These are phyloP conservation scores for Diaporthe sp. DNA, from an alignment of 2,329 filamentous ascomycete species.

Conservation along the genomic window DNA sequence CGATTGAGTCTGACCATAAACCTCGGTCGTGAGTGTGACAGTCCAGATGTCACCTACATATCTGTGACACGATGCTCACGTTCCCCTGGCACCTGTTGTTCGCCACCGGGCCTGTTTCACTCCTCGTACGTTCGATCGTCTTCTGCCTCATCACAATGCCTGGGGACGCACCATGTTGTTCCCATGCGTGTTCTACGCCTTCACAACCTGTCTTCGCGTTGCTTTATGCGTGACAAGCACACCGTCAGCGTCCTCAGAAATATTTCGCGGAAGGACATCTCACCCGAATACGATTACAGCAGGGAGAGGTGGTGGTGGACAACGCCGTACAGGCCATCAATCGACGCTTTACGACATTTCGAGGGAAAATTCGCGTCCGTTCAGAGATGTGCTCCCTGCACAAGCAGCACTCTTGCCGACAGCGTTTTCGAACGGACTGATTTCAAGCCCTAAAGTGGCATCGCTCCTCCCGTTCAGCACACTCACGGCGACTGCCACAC, in stretches of 20 bases:
- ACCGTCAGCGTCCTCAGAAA: not conserved
- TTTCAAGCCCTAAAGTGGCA: not conserved
- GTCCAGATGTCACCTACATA: not conserved
- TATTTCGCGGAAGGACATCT: not conserved
- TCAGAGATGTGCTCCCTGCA: not conserved
- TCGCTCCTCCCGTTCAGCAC: not conserved
- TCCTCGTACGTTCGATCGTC: not conserved
- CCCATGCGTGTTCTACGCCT: constrained; percentile 1
- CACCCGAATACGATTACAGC: not conserved
- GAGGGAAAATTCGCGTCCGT: not conserved
- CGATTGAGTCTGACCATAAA: not conserved
- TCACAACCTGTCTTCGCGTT: not conserved
- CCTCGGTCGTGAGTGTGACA: not conserved
- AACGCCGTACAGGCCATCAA: not conserved
- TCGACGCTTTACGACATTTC: not conserved
- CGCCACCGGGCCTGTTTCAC: constrained; percentile 3
- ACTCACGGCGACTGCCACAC: not conserved
- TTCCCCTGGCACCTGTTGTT: not conserved
- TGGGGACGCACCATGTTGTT: not conserved
- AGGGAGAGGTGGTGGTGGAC: not conserved
- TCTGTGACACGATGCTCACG: constrained; percentile 8
- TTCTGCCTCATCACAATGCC: not conserved
- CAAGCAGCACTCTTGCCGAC: not conserved
- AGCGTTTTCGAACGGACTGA: not conserved
- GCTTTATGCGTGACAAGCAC: not conserved